Base-by-base conservation (phyloP, 2,329 filamentous ascomycete genomes). In the Alternaria longipes region DNA sequence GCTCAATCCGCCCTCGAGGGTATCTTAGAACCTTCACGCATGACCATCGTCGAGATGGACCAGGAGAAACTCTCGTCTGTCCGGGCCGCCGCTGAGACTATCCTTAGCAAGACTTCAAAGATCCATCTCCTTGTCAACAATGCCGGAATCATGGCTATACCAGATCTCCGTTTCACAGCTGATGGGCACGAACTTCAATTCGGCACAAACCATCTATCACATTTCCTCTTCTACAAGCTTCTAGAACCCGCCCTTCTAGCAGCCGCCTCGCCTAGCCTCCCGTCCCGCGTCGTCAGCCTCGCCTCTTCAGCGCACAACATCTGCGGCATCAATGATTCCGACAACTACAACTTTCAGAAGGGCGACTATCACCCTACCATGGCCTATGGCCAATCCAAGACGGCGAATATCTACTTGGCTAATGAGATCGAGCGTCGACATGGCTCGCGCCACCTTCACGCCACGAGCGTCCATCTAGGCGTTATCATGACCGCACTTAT, bases 391-490 rank as follows among this genome's bases (percentile, higher is more conserved):
- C 81, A 84, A 59, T 79, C 80, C 41, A 88, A 87, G 67, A 78
- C 81, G 0, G 84, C 84, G 5, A 84, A 83, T 52, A 78, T 86
- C 22, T 84, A 81, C 66, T 80, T 84, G 57, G 81, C 84, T 7
- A 85, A 83, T 61, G 79, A 85, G 54, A 76, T 86, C 28, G 83
- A 87, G 36, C 78, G 84, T 2, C 79, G 79, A 1, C 85, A 84
- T 64, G 81, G 80, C 5, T 26, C 71, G 0, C 65, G 74, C 3
- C 80, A 82, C 11, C 64, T 87, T 0, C 84, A 84, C 54, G 84
- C 78, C 0, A 70, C 75, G 16, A 78, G 77, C 20, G 56, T 85
- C 6, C 81, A 85, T 56, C 85, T 85, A 0, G 84, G 85, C 8
- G 74, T 78, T 4, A 84, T 82, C n/a, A 75, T 80, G 55, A 73